phyloP scores from a whole-genome alignment of 192 early-diverging fungal species.

The Globomyces pollinis-pini region DNA sequence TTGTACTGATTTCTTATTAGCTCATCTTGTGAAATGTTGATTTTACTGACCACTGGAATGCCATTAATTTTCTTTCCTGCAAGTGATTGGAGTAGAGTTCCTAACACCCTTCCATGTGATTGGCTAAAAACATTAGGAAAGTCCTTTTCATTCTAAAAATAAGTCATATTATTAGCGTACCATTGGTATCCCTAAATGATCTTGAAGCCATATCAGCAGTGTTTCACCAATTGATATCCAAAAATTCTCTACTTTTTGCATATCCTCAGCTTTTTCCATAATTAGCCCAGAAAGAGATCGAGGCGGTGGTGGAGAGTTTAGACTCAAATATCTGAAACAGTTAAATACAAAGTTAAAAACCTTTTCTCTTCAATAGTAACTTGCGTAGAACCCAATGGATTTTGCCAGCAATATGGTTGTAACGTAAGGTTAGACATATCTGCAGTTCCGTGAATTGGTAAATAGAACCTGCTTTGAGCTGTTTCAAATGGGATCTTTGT shows the following conservation, averaged over 20 bases:
- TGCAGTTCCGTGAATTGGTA: slow-evolving; percentile 38
- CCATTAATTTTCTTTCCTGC: slow-evolving; percentile 26
- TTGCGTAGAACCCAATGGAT: no score
- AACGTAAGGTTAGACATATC: slow-evolving; percentile 30
- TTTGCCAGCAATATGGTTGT: slow-evolving; percentile 20
- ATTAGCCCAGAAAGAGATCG: slow-evolving; percentile 32
- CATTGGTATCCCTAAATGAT: slow-evolving; percentile 16
- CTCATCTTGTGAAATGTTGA: slow-evolving; percentile 16
- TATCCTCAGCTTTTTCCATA: slow-evolving; percentile 16
- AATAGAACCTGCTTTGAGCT: slow-evolving; percentile 22
- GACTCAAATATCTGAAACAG: no score
- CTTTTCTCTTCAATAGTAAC: slow-evolving; percentile 1
- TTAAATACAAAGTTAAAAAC: background rate
- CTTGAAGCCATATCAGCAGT: slow-evolving; percentile 33
- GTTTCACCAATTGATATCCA: slow-evolving; percentile 17
- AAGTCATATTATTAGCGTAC: background rate
- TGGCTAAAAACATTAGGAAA: slow-evolving; percentile 20
- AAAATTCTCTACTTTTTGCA: slow-evolving; percentile 10
- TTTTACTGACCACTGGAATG: background rate
- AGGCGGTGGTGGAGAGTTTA: slow-evolving; percentile 11
- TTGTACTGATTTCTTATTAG: slow-evolving; percentile 9
- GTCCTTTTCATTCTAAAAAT: slow-evolving; percentile 10
- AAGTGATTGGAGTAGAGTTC: slow-evolving; percentile 34
- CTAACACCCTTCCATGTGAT: slow-evolving; percentile 20
- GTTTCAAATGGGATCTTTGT: slow-evolving; percentile 31